Percentiles rank a stretch among this genome's conserved stretches.
phyloP scores from a whole-genome alignment of 768 basidiomycete species.

The Leccinum broughii region DNA sequence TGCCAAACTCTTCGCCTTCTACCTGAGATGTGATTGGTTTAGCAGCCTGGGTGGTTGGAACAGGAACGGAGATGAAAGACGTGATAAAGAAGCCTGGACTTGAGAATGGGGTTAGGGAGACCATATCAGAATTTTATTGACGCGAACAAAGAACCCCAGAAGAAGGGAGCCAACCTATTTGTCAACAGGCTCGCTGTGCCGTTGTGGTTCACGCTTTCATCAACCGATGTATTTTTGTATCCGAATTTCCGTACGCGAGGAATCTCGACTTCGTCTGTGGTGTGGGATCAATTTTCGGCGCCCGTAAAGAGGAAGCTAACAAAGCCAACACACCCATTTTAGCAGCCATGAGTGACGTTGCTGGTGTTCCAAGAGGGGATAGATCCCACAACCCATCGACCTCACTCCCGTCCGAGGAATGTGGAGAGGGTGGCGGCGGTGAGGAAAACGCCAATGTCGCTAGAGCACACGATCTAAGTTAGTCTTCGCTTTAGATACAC shows the following conservation, averaged over 20 bases:
- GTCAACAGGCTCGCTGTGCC: constrained; percentile 15
- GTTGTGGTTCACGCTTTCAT: constrained; percentile 4
- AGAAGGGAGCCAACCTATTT: constrained; percentile 27
- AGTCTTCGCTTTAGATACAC: constrained; percentile 1
- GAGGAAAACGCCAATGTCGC: constrained; percentile 43
- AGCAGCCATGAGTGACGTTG: constrained; percentile 40
- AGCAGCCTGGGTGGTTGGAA: constrained; percentile 25
- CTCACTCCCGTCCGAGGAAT: constrained; percentile 43
- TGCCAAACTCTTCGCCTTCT: constrained; percentile 18
- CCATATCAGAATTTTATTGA: constrained; percentile 19
- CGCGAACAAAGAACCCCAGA: constrained; percentile 19
- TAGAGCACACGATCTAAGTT: constrained; percentile 12
- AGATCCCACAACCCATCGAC: constrained; percentile 53
- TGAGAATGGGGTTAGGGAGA: constrained; percentile 31
- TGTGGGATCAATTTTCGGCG: constrained; percentile 5
- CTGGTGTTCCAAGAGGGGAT: constrained; percentile 48
- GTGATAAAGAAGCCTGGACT: constrained; percentile 36
- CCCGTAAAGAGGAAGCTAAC: constrained; percentile 1
- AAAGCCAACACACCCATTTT: constrained; percentile 48
- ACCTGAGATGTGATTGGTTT: constrained; percentile 21
- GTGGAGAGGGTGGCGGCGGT: constrained; percentile 36
- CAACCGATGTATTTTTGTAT: constrained; percentile 18
- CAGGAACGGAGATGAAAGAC: constrained; percentile 34
- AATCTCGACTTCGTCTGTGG: constrained; percentile 51
- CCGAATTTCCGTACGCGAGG: constrained; percentile 54